Evolutionary conservation across 495 filamentous ascomycete species (phyloP), one percentile per base, ranked within the genome.

Genomic region (Clavariopsis aquatica): DNA sequence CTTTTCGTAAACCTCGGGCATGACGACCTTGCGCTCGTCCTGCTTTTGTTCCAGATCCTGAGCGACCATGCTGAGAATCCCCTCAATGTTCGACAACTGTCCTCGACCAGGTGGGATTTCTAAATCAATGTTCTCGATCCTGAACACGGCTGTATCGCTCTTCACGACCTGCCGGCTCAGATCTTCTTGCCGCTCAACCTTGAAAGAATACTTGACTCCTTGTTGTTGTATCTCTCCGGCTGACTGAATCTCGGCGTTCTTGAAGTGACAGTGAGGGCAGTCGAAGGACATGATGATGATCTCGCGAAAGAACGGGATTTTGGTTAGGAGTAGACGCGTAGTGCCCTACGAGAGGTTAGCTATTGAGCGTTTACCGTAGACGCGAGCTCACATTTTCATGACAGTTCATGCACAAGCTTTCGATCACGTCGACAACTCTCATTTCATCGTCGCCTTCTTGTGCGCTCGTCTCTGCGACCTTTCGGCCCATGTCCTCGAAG

Each of bases 211-310:
- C 64, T 85, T 87, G n/a, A 81, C 79, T 26, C 95, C 94, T 57
- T 88, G 89, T 73, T 92, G 88, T 77, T 97, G 94, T 65, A 97
- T 94, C 66, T 89, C 85, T 34, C 89, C 89, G 10, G 94, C 94
- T 8, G 92, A 85, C 72, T 96, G 92, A 60, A 98, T 86, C 71
- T 96, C 91, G 74, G 92, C 92, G 79, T 97, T 93, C 59, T 85
- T 82, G 76, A 96, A 90, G 73, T 85, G 76, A 78, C 94, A 99
- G 73, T 96, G 84, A 0, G 88, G 83, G 78, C 94, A 99, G 63
- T 84, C 84, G 79, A 99, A 99, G 49, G 92, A 96, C 85, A 96
- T 96, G 66, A 99, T 83, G 65, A 99, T 91, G 62, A 98, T 85
- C 74, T 99, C 94, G 72, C 91, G 89, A 82, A 99, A 98, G 80